Percentiles rank a stretch among this genome's conserved stretches.
phyloP scores from a whole-genome alignment of 768 basidiomycete species.

The Amanita muscaria region DNA sequence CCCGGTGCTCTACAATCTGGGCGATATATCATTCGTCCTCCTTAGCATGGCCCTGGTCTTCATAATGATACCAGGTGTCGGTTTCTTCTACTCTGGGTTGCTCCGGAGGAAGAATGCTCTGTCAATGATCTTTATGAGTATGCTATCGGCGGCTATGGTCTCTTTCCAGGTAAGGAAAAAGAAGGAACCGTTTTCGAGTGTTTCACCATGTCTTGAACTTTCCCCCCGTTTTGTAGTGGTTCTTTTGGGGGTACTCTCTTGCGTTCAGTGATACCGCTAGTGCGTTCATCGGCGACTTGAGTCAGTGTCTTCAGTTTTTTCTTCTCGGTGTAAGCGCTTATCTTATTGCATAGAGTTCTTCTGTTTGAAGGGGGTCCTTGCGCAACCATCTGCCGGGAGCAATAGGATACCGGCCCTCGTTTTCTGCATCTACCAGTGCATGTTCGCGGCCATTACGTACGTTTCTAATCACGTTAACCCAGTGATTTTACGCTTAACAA shows the following conservation, averaged over 20 bases:
- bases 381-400: conserved; percentile 66
- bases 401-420: conserved; percentile 61
- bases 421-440: conserved; percentile 81
- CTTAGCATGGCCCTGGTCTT: conserved; percentile 73
- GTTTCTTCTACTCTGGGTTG: conserved; percentile 87
- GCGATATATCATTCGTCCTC: conserved; percentile 52
- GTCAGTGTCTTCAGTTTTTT: conserved; percentile 31
- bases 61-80: conserved; percentile 81
- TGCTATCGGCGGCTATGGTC: conserved; percentile 70
- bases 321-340: too few species aligned
- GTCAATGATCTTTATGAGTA: conserved; percentile 76
- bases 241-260: conserved; percentile 95
- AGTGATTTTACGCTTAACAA: conserved; percentile 11
- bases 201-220: neutral
- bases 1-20: conserved; percentile 33
- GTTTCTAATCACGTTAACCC: conserved; percentile 16
- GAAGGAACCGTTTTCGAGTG: neutral
- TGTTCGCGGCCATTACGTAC: conserved; percentile 86
- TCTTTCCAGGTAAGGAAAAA: conserved; percentile 63
- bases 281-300: conserved; percentile 78
- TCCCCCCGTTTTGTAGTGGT: conserved; percentile 53
- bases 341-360: conserved; percentile 55
- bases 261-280: conserved; percentile 75
- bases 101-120: conserved; percentile 90
- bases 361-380: conserved; percentile 70